Percentiles rank a stretch among this genome's conserved stretches.
phyloP scores from a whole-genome alignment of 108 stramenopile species.

The Chaetoceros muelleri region DNA sequence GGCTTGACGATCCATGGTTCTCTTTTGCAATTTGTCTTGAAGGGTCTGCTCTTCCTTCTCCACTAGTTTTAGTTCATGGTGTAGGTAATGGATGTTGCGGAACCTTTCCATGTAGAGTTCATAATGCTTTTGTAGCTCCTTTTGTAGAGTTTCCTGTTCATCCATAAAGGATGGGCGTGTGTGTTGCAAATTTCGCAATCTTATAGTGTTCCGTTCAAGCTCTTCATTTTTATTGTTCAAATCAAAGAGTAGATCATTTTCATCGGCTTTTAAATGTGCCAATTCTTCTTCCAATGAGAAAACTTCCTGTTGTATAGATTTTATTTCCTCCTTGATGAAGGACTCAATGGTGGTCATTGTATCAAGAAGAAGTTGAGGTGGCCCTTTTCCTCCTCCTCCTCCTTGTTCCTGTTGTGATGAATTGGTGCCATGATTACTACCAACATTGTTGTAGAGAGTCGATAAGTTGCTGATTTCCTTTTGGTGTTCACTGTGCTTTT shows the following conservation, averaged over 20 bases:
- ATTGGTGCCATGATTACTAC: neutral
- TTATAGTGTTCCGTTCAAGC: constrained; percentile 21
- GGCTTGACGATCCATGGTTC: too few relatives aligned
- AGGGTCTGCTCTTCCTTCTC: constrained; percentile 34
- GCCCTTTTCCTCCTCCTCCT: constrained; percentile 16
- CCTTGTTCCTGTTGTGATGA: constrained; percentile 2
- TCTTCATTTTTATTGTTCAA: constrained; percentile 25
- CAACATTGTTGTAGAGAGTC: neutral
- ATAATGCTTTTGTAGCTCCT: constrained; percentile 70
- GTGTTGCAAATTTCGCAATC: constrained; percentile 31
- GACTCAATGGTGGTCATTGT: too few relatives aligned
- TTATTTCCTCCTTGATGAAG: too few relatives aligned
- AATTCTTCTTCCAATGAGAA: constrained; percentile 18
- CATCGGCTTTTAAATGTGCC: constrained; percentile 16
- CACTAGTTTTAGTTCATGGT: constrained; percentile 49
- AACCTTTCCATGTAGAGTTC: constrained; percentile 48
- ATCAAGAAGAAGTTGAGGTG: constrained; percentile 9
- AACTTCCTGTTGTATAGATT: too few relatives aligned
- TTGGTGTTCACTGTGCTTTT: neutral
- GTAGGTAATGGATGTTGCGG: constrained; percentile 70
- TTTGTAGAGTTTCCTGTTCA: constrained; percentile 78
- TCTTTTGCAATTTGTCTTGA: neutral
- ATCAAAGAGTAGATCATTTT: constrained; percentile 20
- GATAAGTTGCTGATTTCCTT: neutral
- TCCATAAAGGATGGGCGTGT: constrained; percentile 74